Evolutionary conservation across 306 rosid genomes (phyloP), one percentile per base, ranked within the genome.

Genomic region (Malus sylvestris): DNA sequence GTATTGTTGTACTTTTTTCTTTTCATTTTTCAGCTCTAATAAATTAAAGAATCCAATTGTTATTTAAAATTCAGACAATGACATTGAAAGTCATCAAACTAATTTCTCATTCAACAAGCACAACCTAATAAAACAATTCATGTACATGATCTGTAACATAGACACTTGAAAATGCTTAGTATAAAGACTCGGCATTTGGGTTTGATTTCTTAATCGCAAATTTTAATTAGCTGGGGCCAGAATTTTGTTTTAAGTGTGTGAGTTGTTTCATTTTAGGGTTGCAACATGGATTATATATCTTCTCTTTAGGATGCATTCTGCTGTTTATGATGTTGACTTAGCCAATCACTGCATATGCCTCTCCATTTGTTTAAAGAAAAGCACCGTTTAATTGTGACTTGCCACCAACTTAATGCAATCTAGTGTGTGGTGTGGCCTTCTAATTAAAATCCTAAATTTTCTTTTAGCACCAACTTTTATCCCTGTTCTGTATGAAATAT

Each of bases 241-340:
- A 61, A 40, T 66, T 70, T 75, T 65, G 59, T 81, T 73, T 77
- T 65, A 51, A 53, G 66, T 46, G 7, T 18, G 58, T 61, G 75
- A 76, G 65, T 70, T 78, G 69, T 65, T 74, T 70, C 82, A 67
- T 55, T 44, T 68, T 67, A 16, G 46, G 45, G 64, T 23, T 73
- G 53, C 76, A 35, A 52, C 44, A 6, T n/a, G 64, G 77, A 32
- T 51, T 35, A 8, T 55, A 81, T 59, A 73, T 73, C 10, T 82
- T 23, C 44, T 73, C n/a, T 49, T 18, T 51, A 72, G 62, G 64
- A 59, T 65, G 15, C 68, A 35, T 51, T 78, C 60, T 62, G 45
- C 14, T 62, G 60, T 70, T 78, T 40, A 20, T 51, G 81, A 75
- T 79, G 77, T 66, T 75, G 81, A 70, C 86, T 33, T 49, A 44